Conservation (phyloP, 352 stramenopile species). For the Pelagophyceae sp. region DNA sequence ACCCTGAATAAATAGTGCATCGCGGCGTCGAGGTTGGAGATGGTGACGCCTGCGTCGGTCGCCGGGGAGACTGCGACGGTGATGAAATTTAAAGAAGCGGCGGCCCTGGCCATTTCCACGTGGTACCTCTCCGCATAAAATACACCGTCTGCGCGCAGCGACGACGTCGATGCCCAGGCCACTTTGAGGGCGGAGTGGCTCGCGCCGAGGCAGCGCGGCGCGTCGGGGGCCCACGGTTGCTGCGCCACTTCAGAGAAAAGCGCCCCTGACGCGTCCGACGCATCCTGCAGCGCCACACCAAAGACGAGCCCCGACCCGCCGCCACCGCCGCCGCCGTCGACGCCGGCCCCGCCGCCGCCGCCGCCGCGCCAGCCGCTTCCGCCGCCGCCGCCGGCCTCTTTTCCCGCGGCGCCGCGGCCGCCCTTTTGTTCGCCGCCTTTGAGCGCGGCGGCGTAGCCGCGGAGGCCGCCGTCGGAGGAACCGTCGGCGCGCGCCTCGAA, state of each 20-base stretch:
- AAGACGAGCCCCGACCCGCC: constrained; percentile 24
- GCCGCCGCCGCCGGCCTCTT: constrained; percentile 61
- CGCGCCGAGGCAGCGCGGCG: neutral
- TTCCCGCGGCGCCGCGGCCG: constrained; percentile 59
- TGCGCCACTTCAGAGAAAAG: neutral
- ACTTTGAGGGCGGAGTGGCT: neutral
- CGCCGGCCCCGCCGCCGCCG: constrained; percentile 50
- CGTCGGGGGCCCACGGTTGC: neutral
- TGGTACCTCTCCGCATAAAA: neutral
- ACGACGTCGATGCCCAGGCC: neutral
- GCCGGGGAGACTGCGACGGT: neutral
- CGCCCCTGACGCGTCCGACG: constrained; percentile 27
- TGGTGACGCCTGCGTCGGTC: neutral
- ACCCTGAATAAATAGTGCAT: neutral
- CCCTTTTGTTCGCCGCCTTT: constrained; percentile 25
- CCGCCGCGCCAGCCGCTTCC: constrained; percentile 62
- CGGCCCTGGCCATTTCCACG: neutral
- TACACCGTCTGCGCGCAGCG: neutral
- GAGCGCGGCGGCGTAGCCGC: constrained; percentile 44
- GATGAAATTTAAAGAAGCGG: neutral
- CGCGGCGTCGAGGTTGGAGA: neutral
- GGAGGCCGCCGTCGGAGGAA: constrained; percentile 28
- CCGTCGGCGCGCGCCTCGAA: neutral
- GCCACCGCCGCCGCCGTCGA: constrained; percentile 53
- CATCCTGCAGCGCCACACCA: neutral